phyloP scores from a whole-genome alignment of 2,329 filamentous ascomycete genomes.

The Diaporthe aspalathi region DNA sequence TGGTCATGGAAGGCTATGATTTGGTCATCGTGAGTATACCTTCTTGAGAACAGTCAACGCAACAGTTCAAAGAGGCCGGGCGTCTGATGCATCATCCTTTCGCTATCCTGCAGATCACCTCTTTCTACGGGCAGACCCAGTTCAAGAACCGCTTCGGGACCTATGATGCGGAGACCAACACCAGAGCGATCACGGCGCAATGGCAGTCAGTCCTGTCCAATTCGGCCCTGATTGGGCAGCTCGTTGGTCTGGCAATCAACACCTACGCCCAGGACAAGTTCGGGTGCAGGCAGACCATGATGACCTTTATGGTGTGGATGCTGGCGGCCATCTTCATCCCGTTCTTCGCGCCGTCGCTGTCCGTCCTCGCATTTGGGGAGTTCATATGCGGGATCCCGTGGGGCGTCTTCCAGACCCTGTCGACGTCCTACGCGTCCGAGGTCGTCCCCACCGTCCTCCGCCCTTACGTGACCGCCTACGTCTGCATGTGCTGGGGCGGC shows the following conservation, averaged over 20 bases:
- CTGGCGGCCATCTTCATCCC: constrained; percentile 51
- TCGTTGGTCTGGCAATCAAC: constrained; percentile 57
- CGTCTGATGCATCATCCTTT: background rate
- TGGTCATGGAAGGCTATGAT: constrained; percentile 51
- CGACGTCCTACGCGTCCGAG: constrained; percentile 53
- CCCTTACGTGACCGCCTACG: constrained; percentile 51
- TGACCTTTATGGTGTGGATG: constrained; percentile 51
- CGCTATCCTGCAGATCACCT: constrained; percentile 38
- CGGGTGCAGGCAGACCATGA: constrained; percentile 52
- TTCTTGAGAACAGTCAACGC: background rate
- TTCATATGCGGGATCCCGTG: constrained; percentile 54
- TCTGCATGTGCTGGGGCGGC: constrained; percentile 55
- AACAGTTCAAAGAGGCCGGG: background rate
- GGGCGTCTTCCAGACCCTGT: constrained; percentile 51
- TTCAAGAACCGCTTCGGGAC: constrained; percentile 48
- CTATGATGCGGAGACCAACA: constrained; percentile 41
- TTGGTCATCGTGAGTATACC: constrained; percentile 49
- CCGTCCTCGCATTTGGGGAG: constrained; percentile 51
- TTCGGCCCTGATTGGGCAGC: constrained; percentile 55
- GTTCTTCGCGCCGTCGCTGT: constrained; percentile 50
- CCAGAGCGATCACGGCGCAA: constrained; percentile 54
- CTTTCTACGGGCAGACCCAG: constrained; percentile 50
- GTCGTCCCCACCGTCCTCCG: constrained; percentile 48
- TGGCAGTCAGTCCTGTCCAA: constrained; percentile 61
- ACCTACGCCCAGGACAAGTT: constrained; percentile 54